Conservation (phyloP, 768 basidiomycete species). For the Suillus fuscotomentosus region DNA sequence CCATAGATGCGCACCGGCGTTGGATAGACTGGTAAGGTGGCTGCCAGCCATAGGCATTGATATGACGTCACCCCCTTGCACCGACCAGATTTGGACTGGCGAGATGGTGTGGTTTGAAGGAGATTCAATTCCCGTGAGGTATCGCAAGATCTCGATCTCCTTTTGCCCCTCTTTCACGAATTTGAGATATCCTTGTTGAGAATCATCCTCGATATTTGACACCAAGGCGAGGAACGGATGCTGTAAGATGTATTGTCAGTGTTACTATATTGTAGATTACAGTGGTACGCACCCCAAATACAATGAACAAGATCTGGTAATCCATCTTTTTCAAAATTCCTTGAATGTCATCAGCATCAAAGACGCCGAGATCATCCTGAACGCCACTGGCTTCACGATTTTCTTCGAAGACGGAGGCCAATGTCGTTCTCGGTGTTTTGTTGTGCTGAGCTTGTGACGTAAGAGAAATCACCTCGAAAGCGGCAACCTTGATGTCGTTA, state of each 20-base stretch:
- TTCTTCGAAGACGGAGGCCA: background rate
- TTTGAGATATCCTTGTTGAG: constrained; percentile 11
- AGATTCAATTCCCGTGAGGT: constrained; percentile 6
- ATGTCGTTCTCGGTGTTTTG: background rate
- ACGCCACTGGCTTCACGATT: background rate
- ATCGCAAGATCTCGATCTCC: constrained; percentile 10
- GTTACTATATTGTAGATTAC: background rate
- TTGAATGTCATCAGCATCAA: constrained; percentile 5
- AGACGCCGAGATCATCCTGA: constrained; percentile 5
- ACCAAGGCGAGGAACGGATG: constrained; percentile 14
- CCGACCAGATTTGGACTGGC: constrained; percentile 1
- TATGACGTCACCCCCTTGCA: background rate
- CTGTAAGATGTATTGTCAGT: constrained; percentile 2
- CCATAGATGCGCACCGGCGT: background rate
- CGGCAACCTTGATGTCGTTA: background rate
- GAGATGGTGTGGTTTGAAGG: constrained; percentile 14
- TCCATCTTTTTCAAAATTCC: background rate
- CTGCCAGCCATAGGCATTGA: background rate
- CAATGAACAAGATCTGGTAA: constrained; percentile 1
- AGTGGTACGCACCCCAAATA: constrained; percentile 3
- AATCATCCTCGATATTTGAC: background rate
- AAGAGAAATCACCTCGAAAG: constrained; percentile 1
- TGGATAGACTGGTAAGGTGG: background rate
- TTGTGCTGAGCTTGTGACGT: background rate
- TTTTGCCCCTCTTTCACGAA: constrained; percentile 2